Conservation (phyloP, 2,329 filamentous ascomycete species). For the Lecanosticta acicola region DNA sequence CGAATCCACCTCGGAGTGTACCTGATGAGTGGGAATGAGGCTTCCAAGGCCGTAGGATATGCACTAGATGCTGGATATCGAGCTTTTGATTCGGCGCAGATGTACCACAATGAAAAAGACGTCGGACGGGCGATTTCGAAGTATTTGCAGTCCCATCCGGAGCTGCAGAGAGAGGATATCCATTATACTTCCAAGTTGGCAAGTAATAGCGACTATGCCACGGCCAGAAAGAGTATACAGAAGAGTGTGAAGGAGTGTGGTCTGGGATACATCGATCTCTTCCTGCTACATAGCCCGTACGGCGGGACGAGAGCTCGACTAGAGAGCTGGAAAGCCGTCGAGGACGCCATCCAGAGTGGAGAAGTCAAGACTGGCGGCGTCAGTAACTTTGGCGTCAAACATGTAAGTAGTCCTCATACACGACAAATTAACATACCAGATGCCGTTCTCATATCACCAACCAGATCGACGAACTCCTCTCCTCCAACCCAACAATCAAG, state of each 20-base stretch:
- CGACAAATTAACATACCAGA: background rate
- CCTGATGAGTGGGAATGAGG: constrained; percentile 60
- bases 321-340: constrained; percentile 69
- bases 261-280: constrained; percentile 71
- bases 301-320: constrained; percentile 63
- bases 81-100: constrained; percentile 56
- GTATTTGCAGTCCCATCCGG: constrained; percentile 25
- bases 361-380: constrained; percentile 68
- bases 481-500: constrained; percentile 53
- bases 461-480: constrained; percentile 64
- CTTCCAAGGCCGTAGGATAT: constrained; percentile 48
- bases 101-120: constrained; percentile 67
- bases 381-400: constrained; percentile 70
- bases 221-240: constrained; percentile 60
- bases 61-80: constrained; percentile 42
- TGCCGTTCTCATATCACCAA: background rate
- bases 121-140: constrained; percentile 58
- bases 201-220: constrained; percentile 61
- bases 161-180: constrained; percentile 60
- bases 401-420: constrained; percentile 48
- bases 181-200: constrained; percentile 78
- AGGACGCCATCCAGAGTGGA: constrained; percentile 67
- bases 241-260: constrained; percentile 59
- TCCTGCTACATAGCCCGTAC: constrained; percentile 73
- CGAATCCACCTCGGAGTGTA: constrained; percentile 70